Conservation (phyloP, 306 rosid genomes). For the Vachellia pachyceras region DNA sequence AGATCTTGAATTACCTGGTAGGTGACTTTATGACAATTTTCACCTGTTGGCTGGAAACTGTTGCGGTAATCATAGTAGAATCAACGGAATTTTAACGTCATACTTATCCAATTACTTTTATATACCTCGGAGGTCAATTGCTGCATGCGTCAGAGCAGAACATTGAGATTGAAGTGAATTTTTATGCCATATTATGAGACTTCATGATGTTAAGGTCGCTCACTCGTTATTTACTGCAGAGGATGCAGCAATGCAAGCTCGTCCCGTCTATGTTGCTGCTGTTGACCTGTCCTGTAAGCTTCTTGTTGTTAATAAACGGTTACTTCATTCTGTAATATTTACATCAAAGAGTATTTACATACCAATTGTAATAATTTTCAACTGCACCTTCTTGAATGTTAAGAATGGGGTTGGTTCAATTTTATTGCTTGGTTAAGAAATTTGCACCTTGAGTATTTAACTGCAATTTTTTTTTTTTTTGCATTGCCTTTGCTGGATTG, state of each 20-base stretch:
- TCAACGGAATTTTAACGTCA: neutral
- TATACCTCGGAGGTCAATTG: neutral
- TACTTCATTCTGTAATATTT: neutral
- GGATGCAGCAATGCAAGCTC: slow-evolving; percentile 66
- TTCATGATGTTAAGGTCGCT: neutral
- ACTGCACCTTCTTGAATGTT: slow-evolving; percentile 1
- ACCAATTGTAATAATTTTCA: neutral
- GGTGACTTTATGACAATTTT: slow-evolving; percentile 3
- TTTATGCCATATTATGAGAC: neutral
- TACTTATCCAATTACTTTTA: neutral
- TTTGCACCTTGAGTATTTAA: slow-evolving; percentile 11
- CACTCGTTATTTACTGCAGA: slow-evolving; percentile 37
- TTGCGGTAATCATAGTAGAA: neutral
- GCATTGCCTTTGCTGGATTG: slow-evolving; percentile 11
- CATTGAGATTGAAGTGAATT: neutral
- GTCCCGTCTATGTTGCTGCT: slow-evolving; percentile 97
- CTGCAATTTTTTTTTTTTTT: neutral
- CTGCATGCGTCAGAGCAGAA: neutral
- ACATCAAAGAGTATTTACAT: neutral
- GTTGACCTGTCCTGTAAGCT: slow-evolving; percentile 91
- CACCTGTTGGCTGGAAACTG: slow-evolving; percentile 25
- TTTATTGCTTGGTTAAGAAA: slow-evolving; percentile 23
- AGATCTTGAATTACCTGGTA: slow-evolving; percentile 89
- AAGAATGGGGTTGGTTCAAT: slow-evolving; percentile 1
- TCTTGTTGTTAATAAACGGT: slow-evolving; percentile 11